Evolutionary conservation across 2,329 filamentous ascomycete species (phyloP), one percentile per base, ranked within the genome.

Genomic region (Penicillium sp.): DNA sequence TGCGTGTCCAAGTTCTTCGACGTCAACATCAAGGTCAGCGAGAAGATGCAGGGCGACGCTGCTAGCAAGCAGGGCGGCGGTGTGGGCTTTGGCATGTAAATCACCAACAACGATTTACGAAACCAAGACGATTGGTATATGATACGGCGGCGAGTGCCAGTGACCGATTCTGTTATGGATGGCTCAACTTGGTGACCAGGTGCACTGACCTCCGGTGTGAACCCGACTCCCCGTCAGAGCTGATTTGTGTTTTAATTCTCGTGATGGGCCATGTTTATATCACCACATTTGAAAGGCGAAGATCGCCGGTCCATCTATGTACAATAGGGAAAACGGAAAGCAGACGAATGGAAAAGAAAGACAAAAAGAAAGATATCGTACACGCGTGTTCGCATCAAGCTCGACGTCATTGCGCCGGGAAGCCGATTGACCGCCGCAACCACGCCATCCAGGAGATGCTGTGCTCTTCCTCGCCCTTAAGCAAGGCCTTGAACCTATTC

Each of bases 1-100:
- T 98, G 94, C 73, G 87, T 94, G 43, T 80, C 86, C 64, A 98
- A 98, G 76, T 98, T 97, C 77, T 96, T 98, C 73, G 91, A 97
- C 59, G 90, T 95, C 62, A 94, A 95, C 69, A 83, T 95, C 76
- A 97, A 96, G 77, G 87, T 97, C 45, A 91, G 86, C 60, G 90
- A 97, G 73, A 87, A 94, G 73, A 89, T 97, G 82, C 89, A 96
- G 73, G 81, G 84, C 51, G 86, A 94, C 70, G 87, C 86, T 33
- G 79, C 81, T 60, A 77, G 79, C 48, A 79, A 79, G 60, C 79
- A 81, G 45, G 77, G 72, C 27, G 76, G 70, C 29, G 75, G 72
- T 29, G 68, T 72, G 47, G 77, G 75, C 17, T 71, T 80, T 48
- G 73, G 75, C 46, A 69, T 68, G 63, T 69, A 65, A 65, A 47